Percentiles rank a stretch among this genome's conserved stretches.
phyloP scores from a whole-genome alignment of 2,329 filamentous ascomycete genomes.

The Fusarium sp. region DNA sequence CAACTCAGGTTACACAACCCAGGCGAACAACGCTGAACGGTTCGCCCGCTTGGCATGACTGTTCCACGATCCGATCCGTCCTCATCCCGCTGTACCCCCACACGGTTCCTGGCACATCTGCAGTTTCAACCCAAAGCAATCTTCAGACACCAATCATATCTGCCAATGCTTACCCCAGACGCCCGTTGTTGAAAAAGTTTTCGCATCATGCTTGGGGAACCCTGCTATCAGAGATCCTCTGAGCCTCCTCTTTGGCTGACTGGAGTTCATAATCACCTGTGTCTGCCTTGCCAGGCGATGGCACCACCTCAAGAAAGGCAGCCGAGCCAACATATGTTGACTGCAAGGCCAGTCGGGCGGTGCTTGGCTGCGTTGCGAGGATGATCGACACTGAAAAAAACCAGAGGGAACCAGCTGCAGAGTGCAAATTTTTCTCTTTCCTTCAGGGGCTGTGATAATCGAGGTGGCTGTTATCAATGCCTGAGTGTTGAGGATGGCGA shows the following conservation, averaged over 20 bases:
- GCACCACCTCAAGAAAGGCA: conserved; percentile 30
- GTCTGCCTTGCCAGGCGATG: conserved; percentile 32
- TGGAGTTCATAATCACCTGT: conserved; percentile 4
- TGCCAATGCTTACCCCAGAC: conserved; percentile 31
- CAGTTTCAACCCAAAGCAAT: conserved; percentile 23
- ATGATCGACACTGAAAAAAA: conserved; percentile 20
- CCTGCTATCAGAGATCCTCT: conserved; percentile 3
- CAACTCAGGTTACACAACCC: conserved; percentile 15
- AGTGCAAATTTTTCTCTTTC: conserved; percentile 32
- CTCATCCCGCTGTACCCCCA: conserved; percentile 14
- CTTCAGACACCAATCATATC: conserved; percentile 29
- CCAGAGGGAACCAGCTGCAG: conserved; percentile 35
- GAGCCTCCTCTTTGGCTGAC: conserved; percentile 7
- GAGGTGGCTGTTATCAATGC: not conserved
- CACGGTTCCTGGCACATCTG: conserved; percentile 26
- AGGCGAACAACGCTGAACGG: conserved; percentile 8
- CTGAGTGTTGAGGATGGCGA: conserved; percentile 3
- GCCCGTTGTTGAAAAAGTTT: conserved; percentile 35
- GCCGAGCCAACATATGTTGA: conserved; percentile 14
- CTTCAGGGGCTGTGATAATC: not conserved
- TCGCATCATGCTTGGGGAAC: conserved; percentile 21
- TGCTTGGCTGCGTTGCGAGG: not conserved
- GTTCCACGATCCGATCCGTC: conserved; percentile 28
- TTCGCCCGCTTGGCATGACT: conserved; percentile 18
- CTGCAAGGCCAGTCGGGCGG: conserved; percentile 8